Percentiles rank a stretch among this genome's conserved stretches.
phyloP scores from a whole-genome alignment of 176 grass and related monocot species.

The Neostapfia colusana region DNA sequence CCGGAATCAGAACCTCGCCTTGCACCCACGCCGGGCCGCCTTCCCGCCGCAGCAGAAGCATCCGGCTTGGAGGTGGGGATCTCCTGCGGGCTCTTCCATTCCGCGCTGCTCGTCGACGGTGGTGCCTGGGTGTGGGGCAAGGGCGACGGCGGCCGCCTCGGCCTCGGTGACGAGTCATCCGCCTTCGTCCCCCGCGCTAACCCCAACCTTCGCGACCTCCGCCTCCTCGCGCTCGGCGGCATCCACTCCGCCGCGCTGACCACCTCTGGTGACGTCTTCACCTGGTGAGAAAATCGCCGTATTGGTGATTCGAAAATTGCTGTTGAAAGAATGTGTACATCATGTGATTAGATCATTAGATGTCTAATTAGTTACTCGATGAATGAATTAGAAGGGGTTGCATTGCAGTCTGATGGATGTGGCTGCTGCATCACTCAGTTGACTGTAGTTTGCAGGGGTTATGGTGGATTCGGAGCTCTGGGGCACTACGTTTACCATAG shows the following conservation, averaged over 20 bases:
- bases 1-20: conserved; percentile 44
- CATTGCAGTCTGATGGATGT: conserved; percentile 37
- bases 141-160: conserved; percentile 83
- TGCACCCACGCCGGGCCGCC: conserved; percentile 54
- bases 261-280: conserved; percentile 67
- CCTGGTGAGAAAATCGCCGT: conserved; percentile 70
- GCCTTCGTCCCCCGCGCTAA: conserved; percentile 64
- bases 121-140: conserved; percentile 89
- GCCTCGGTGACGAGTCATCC: conserved; percentile 69
- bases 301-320: conserved; percentile 28
- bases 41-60: not conserved
- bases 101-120: conserved; percentile 64
- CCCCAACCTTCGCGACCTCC: conserved; percentile 65
- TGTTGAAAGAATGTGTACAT: not conserved
- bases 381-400: not conserved
- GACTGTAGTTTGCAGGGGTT: conserved; percentile 95
- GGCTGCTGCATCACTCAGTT: conserved; percentile 66
- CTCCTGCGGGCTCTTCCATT: conserved; percentile 94
- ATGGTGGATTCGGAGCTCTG: conserved; percentile 97
- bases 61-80: conserved; percentile 60
- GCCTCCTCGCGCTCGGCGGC: conserved; percentile 70
- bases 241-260: conserved; percentile 85
- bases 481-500: conserved; percentile 89
- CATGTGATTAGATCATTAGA: not conserved
- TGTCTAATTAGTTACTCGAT: not conserved